Conservation (phyloP, 257 asterid species). For the Solanum paucissectum region DNA sequence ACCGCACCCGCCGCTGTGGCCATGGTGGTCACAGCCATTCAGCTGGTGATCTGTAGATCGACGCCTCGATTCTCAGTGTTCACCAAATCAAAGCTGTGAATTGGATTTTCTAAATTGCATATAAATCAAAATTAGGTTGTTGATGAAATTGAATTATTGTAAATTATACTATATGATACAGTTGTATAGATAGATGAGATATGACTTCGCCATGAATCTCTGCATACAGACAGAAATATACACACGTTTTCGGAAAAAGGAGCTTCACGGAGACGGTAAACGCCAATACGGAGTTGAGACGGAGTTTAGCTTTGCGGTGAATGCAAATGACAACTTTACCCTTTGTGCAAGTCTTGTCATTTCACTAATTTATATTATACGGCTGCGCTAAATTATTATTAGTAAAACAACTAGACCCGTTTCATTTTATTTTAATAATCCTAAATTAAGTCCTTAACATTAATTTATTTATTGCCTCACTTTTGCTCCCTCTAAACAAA, state of each 20-base stretch:
- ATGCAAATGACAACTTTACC: not conserved
- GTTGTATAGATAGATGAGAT: not conserved
- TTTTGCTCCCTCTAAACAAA: not conserved
- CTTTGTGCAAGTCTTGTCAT: not conserved
- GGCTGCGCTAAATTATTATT: not conserved
- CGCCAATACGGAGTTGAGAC: not conserved
- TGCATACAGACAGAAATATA: not conserved
- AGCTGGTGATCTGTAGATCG: not conserved
- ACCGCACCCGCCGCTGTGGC: constrained; percentile 82
- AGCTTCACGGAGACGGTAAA: not conserved
- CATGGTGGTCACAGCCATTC: constrained; percentile 77
- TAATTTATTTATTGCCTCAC: not conserved
- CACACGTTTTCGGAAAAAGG: not conserved
- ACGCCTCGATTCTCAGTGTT: not conserved
- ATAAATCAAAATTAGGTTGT: not conserved
- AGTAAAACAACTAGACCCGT: not conserved
- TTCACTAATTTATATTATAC: not conserved
- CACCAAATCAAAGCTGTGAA: not conserved
- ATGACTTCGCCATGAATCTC: not conserved
- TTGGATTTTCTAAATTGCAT: not conserved
- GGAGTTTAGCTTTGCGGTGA: not conserved
- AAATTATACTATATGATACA: not conserved
- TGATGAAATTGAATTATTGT: not conserved
- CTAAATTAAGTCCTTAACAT: not conserved
- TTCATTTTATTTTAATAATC: not conserved